Conservation (phyloP, 2,329 filamentous ascomycete genomes). For the Colletotrichum sp. region DNA sequence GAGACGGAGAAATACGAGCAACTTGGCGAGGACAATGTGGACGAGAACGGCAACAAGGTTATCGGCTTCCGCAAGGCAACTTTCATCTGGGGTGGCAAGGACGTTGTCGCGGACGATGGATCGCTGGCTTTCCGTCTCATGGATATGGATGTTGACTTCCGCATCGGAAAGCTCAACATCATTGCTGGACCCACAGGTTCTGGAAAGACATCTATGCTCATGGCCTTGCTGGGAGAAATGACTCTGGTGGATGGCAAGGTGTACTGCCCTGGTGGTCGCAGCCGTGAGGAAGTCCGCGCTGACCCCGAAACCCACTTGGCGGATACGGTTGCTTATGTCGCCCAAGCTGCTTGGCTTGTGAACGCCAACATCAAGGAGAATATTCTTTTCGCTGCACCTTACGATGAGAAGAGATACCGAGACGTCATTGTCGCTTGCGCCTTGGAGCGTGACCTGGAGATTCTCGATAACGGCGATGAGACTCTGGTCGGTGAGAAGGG, state of each 20-base stretch:
- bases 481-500: constrained; percentile 97
- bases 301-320: constrained; percentile 86
- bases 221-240: constrained; percentile 98
- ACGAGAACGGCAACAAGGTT: constrained; percentile 71
- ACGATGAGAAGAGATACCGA: constrained; percentile 82
- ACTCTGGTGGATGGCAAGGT: constrained; percentile 80
- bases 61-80: constrained; percentile 88
- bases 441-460: constrained; percentile 87
- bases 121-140: constrained; percentile 83
- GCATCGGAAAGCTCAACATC: constrained; percentile 86
- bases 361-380: constrained; percentile 97
- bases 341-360: constrained; percentile 95
- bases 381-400: constrained; percentile 86
- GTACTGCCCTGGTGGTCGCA: constrained; percentile 82
- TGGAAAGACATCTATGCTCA: constrained; percentile 93
- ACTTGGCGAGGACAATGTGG: constrained; percentile 71
- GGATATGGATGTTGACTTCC: constrained; percentile 82
- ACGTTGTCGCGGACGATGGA: constrained; percentile 64
- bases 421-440: constrained; percentile 91
- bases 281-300: constrained; percentile 81
- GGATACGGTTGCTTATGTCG: constrained; percentile 94
- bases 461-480: constrained; percentile 90
- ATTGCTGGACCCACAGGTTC: constrained; percentile 92
- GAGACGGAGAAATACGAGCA: constrained; percentile 97
- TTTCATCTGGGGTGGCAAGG: constrained; percentile 84